phyloP scores from a whole-genome alignment of 306 rosid species.

The Cucurbita maxima region DNA sequence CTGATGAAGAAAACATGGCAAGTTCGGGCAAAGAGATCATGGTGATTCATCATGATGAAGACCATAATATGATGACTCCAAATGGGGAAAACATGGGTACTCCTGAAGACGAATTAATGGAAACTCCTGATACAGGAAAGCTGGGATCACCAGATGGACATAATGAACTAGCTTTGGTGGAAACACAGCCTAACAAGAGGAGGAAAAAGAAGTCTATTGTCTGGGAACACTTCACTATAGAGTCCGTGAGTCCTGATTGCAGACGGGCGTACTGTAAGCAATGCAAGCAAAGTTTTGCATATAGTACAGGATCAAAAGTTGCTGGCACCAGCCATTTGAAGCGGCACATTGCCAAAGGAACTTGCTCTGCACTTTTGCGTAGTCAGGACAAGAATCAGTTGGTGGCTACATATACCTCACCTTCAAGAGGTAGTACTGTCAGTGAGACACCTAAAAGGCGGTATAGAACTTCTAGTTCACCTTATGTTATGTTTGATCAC shows the following conservation, averaged over 20 bases:
- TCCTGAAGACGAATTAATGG: constrained; percentile 17
- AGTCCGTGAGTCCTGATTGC: constrained; percentile 63
- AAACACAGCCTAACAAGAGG: constrained; percentile 66
- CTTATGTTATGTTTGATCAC: constrained; percentile 54
- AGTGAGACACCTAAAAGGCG: constrained; percentile 57
- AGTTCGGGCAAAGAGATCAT: constrained; percentile 2
- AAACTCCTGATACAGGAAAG: constrained; percentile 9
- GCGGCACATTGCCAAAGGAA: constrained; percentile 90
- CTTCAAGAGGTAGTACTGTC: constrained; percentile 24
- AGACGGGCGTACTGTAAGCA: constrained; percentile 91
- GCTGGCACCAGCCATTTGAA: constrained; percentile 96
- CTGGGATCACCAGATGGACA: constrained; percentile 10
- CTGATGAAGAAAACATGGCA: constrained; percentile 10
- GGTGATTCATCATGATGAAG: constrained; percentile 9
- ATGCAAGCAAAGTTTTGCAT: constrained; percentile 88
- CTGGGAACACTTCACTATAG: constrained; percentile 96
- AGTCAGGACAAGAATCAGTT: constrained; percentile 46
- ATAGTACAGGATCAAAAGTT: constrained; percentile 91
- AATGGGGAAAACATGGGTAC: constrained; percentile 31
- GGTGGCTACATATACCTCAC: constrained; percentile 42
- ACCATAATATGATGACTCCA: constrained; percentile 27
- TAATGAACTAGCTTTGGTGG: constrained; percentile 19
- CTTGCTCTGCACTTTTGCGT: constrained; percentile 64
- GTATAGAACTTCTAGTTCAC: constrained; percentile 46
- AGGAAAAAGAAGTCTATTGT: constrained; percentile 84